Evolutionary conservation across 345 rosid species (phyloP), one percentile per base, ranked within the genome.

Genomic region (Aquilaria yunnanensis): DNA sequence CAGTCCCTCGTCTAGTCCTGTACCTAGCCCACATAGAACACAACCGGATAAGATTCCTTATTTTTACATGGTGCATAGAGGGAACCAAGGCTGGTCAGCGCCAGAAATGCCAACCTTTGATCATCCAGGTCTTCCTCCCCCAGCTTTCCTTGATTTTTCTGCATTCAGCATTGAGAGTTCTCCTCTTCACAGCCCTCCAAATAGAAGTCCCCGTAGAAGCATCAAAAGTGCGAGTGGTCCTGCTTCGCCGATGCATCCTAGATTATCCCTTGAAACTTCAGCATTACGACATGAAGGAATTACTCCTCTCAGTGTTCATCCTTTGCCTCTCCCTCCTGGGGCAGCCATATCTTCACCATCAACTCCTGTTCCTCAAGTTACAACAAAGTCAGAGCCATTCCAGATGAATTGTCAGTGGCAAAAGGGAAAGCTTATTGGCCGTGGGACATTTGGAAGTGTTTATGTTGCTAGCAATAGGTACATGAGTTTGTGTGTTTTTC

Each of bases 401-500:
- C 81, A 77, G 0, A 75, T 82, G 80, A 88, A 83, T 65, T 67
- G 79, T 51, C 83, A 77, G 57, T 94, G 99, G 99, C 80, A 81
- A 74, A 94, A 90, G 56, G 99, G 99, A 64, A 94, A 84, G 80
- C 88, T 88, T n/a, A 90, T 94, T 68, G 97, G 99, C 45, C 97
- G 99, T 62, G 99, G 99, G 53, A 90, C 99, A 45, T 94, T 88
- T 75, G 99, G 99, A 59, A 90, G 97, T 64, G 99, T 90, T 68
- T 88, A 86, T 55, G 99, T 83, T 57, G 97, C 97, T 61, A 88
- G 84, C 82, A 88, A 90, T 69, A 75, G 88, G 99, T 88, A 76
- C 56, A 59, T 45, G 11, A 53, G 5, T 34, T 70, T 60, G n/a
- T 53, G 48, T 65, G 2, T 31, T 23, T 61, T 60, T 64, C 57